Evolutionary conservation across 2,329 filamentous ascomycete genomes (phyloP), one percentile per base, ranked within the genome.

Genomic region (Cladosporium cucumerinum): DNA sequence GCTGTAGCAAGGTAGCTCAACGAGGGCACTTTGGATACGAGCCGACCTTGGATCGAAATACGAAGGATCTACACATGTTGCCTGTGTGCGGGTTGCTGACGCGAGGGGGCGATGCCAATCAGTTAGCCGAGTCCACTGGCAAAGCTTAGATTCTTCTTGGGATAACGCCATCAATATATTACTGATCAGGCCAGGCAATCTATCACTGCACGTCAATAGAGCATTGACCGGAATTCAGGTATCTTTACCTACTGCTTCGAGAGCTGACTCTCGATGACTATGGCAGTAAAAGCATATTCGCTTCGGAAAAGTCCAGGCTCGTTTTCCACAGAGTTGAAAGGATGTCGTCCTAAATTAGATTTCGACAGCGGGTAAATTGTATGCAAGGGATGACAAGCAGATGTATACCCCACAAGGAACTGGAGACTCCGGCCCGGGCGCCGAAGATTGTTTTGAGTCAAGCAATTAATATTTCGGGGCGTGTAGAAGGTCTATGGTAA

Each of bases 71-170:
- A 18, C 55, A 30, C 28, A 26, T 2, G 10, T 18, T 46, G 8
- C 34, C 36, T 16, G 6, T n/a, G 26, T 26, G 16, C 25, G 36
- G 12, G 12, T 18, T 58, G 36, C 55, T 28, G 23, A 58, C 26
- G 26, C 55, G 36, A 58, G 55, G 30, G 46, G 55, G 55, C 55
- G 36, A 18, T 46, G 34, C 36, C 55, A 46, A 46, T 58, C 14
- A 28, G 16, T 28, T 46, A 58, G 34, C 18, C 55, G 55, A 46
- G 34, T 58, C 55, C 55, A 58, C 39, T 58, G 55, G 23, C 55
- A 58, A 58, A 58, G 55, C 55, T 58, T 58, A 36, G 23, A n/a
- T 28, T 21, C 16, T n/a, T 36, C 55, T 58, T 46, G 55, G 25
- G 5, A 39, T 32, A 10, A 57, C 51, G 51, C 26, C 51, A 23